Percentiles rank a stretch among this genome's conserved stretches.
phyloP scores from a whole-genome alignment of 23 red algal genomes.

The Gracilaria domingensis region DNA sequence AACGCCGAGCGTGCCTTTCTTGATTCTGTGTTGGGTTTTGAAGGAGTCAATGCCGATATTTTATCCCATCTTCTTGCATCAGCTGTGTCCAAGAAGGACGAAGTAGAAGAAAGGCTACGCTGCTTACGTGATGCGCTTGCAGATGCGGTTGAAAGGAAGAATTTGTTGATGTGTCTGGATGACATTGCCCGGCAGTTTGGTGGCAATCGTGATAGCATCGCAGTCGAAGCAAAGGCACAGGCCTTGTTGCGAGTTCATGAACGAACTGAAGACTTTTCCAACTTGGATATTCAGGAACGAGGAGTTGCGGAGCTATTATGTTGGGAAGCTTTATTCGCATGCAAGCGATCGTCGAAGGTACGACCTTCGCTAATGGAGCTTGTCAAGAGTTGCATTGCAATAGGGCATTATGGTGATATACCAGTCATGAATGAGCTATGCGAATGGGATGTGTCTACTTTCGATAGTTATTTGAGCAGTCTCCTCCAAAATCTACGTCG shows the following conservation, averaged over 20 bases:
- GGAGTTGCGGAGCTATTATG: constrained; percentile 13
- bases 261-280: constrained; percentile 3
- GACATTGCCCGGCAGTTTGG: not conserved
- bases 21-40: constrained; percentile 56
- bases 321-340: constrained; percentile 26
- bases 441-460: constrained; percentile 20
- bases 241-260: constrained; percentile 21
- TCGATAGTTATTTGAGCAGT: constrained; percentile 4
- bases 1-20: constrained; percentile 38
- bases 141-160: constrained; percentile 49
- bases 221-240: constrained; percentile 14
- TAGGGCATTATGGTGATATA: not conserved
- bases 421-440: constrained; percentile 26
- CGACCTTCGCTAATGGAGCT: not conserved
- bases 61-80: constrained; percentile 28
- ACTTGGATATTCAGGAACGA: not conserved
- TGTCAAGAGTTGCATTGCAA: not conserved
- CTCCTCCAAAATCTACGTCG: not conserved
- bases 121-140: constrained; percentile 46
- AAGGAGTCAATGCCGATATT: constrained; percentile 36
- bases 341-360: not conserved
- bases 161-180: constrained; percentile 4
- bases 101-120: constrained; percentile 7
- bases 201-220: not conserved
- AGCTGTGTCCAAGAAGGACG: constrained; percentile 23